phyloP scores from a whole-genome alignment of 305 asterid species.

The Rubia occidens region DNA sequence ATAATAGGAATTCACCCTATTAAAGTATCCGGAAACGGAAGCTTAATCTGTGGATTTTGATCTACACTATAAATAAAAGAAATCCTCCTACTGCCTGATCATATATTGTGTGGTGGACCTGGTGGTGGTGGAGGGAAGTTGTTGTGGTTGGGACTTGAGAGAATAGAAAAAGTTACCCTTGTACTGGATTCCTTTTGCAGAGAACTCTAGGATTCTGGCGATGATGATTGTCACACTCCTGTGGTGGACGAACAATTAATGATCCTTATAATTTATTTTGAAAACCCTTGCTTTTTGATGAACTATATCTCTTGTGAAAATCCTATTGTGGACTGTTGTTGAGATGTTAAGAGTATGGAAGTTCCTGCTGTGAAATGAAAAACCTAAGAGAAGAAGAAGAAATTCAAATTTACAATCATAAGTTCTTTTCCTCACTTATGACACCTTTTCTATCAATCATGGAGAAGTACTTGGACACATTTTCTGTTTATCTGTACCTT shows the following conservation, averaged over 20 bases:
- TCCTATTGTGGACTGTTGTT: neutral
- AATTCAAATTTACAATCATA: neutral
- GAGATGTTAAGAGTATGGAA: neutral
- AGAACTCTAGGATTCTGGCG: neutral
- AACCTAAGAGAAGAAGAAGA: neutral
- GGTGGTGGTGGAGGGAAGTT: too few relatives aligned
- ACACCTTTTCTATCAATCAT: neutral
- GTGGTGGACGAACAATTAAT: neutral
- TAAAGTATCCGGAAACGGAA: neutral
- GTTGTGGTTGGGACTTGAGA: too few relatives aligned
- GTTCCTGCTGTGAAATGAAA: neutral
- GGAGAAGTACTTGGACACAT: neutral
- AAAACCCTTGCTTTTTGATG: neutral
- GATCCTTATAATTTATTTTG: neutral
- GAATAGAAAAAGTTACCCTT: too few relatives aligned
- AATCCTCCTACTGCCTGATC: neutral
- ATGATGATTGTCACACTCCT: neutral
- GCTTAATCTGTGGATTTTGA: neutral
- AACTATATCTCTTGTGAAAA: neutral
- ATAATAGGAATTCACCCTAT: neutral
- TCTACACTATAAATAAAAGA: too few relatives aligned
- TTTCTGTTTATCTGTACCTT: conserved; percentile 1
- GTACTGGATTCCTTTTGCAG: neutral
- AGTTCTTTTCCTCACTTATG: neutral
- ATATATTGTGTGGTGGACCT: too few relatives aligned